Base-by-base conservation (phyloP, 208 protist genomes). In the Crithidia bombi region DNA sequence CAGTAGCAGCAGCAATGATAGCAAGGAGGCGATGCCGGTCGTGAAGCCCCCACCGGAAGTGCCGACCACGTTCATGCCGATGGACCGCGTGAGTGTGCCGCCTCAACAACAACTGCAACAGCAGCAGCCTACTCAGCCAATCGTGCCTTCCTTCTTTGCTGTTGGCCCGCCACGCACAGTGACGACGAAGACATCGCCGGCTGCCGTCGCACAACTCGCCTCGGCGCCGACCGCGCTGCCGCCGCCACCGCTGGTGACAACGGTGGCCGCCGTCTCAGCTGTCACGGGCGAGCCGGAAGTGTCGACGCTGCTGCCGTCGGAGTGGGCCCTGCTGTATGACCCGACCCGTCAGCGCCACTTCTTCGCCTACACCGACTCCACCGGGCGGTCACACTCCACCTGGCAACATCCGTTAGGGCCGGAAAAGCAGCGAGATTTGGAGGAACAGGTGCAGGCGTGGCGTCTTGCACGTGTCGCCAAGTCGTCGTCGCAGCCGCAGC, bases 381-480 rank as follows among this genome's bases (percentile, higher is more conserved):
- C 62, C 5, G 71, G 79, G 10, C 54, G 26, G 3, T 68, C 75
- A 35, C 66, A 64, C 30, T 79, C 80, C 14, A 90, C 85, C 12
- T 93, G 88, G 88, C 74, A 76, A 50, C 88, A 93, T 64, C 88
- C 88, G 19, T 63, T 81, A 15, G 88, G 88, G 23, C 25, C 35
- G 0, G 75, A 69, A 28, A 71, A 85, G 35, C 82, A 90, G 65
- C 59, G 69, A 32, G 79, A 87, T 32, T 78, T 80, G 79, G 81
- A 84, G 50, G 75, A 83, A 47, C 56, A 72, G 51, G 65, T 64
- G 30, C 55, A 65, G 54, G 44, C 38, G 52, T 75, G 57, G 61
- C 76, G 61, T 30, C 30, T 55, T 11, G 56, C 33, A 0, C 47
- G 32, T n/a, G 47, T 54, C 3, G 56, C n/a, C n/a, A n/a, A n/a